These are phyloP conservation scores for Taxawa tesnikishii DNA, from an alignment of 2,329 filamentous ascomycete genomes.

Conservation along the genomic window DNA sequence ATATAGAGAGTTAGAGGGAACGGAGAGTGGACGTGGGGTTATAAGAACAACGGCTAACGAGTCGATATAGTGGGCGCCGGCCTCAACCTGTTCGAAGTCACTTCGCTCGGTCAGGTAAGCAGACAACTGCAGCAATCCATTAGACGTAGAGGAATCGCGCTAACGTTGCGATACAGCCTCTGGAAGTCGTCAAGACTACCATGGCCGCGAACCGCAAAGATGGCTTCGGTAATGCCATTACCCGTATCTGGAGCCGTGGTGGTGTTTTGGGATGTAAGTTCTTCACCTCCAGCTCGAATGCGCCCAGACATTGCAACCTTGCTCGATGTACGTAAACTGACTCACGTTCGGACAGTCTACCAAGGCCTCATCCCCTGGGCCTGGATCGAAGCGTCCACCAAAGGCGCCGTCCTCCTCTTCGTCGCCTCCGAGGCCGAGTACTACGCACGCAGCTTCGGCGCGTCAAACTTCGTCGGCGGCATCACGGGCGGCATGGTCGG, in stretches of 20 bases:
- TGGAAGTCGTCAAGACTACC: conserved; percentile 98
- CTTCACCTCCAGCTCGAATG: conserved; percentile 1
- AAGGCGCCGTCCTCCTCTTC: conserved; percentile 97
- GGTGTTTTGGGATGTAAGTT: conserved; percentile 83
- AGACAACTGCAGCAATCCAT: neutral
- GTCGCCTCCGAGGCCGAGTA: conserved; percentile 97
- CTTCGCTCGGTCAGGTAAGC: conserved; percentile 53
- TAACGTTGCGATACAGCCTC: conserved; percentile 58
- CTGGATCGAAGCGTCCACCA: conserved; percentile 99
- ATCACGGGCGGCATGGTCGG: conserved; percentile 86
- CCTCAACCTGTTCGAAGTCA: conserved; percentile 89
- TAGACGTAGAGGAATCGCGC: conserved; percentile 4
- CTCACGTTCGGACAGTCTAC: conserved; percentile 56
- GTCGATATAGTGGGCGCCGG: conserved; percentile 58
- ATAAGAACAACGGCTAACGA: conserved; percentile 7
- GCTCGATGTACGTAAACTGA: conserved; percentile 1
- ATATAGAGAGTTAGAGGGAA: no score
- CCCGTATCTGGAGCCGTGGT: conserved; percentile 85
- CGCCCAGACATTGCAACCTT: neutral
- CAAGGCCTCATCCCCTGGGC: conserved; percentile 99
- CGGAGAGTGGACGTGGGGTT: no score
- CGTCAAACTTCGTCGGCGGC: conserved; percentile 74
- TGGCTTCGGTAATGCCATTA: conserved; percentile 68
- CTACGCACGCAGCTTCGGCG: conserved; percentile 68
- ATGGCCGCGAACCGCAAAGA: conserved; percentile 96